phyloP scores from a whole-genome alignment of 73 alveolate genomes.

The Loxodes magnus region DNA sequence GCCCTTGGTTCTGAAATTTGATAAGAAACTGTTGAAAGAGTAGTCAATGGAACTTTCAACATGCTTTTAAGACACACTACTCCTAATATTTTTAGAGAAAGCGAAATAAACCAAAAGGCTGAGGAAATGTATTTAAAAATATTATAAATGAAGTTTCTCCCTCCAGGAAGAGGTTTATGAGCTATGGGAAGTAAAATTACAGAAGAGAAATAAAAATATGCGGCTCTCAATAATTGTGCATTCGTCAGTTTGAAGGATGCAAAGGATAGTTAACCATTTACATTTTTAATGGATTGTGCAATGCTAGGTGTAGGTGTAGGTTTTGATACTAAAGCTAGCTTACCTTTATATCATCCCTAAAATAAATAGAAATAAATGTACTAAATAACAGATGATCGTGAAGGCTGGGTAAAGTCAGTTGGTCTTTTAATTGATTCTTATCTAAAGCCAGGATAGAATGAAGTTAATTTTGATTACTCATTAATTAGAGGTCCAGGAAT shows the following conservation, averaged over 20 bases:
- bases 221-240: constrained; percentile 54
- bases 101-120: constrained; percentile 9
- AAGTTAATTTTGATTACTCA: not conserved
- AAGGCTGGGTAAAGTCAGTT: not conserved
- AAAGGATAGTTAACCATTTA: not conserved
- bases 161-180: constrained; percentile 63
- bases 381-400: not conserved
- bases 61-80: constrained; percentile 13
- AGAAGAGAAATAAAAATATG: constrained; percentile 29
- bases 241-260: constrained; percentile 13
- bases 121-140: constrained; percentile 38
- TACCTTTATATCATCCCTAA: not conserved
- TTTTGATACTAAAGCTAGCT: not conserved
- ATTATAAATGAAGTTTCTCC: constrained; percentile 37
- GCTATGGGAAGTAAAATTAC: constrained; percentile 58
- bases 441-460: not conserved
- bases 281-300: not conserved
- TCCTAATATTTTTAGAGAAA: not conserved
- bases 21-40: constrained; percentile 48
- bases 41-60: constrained; percentile 42
- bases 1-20: constrained; percentile 30
- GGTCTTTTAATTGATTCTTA: not conserved
- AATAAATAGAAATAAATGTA: not conserved
- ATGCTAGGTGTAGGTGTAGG: constrained; percentile 3
- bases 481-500: not conserved